These are phyloP conservation scores for Ganoderma sp. DNA, from an alignment of 1,284 basidiomycete genomes.

Conservation along the genomic window DNA sequence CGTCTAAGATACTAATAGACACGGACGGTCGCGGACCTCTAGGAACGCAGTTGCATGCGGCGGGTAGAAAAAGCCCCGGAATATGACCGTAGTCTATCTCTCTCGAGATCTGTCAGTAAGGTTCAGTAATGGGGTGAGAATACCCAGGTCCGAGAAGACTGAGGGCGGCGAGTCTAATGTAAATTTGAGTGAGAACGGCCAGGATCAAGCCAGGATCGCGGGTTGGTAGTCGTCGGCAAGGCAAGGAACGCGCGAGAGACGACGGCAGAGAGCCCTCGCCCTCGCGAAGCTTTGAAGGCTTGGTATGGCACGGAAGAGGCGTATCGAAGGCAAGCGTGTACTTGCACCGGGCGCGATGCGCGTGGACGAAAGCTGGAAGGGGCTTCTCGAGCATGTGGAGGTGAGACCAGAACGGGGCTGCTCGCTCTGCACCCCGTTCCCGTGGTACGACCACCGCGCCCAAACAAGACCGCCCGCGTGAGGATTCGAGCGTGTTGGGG, in stretches of 20 bases:
- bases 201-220: background rate
- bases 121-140: constrained; percentile 2
- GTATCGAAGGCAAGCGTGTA: background rate
- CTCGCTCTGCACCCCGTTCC: background rate
- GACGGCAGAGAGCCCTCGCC: background rate
- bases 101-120: constrained; percentile 8
- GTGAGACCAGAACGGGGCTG: background rate
- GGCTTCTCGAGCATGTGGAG: constrained; percentile 14
- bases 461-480: background rate
- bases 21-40: background rate
- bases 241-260: background rate
- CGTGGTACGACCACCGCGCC: background rate
- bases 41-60: background rate
- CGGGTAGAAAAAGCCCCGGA: background rate
- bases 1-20: background rate
- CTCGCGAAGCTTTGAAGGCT: background rate
- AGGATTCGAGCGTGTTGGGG: background rate
- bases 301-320: background rate
- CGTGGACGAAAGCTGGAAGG: constrained; percentile 3
- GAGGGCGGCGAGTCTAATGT: background rate
- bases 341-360: background rate
- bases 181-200: background rate
- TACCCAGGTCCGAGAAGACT: background rate
- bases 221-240: background rate
- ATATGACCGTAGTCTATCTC: constrained; percentile 8